phyloP scores from a whole-genome alignment of 305 asterid species.

The Plantago coronopus region DNA sequence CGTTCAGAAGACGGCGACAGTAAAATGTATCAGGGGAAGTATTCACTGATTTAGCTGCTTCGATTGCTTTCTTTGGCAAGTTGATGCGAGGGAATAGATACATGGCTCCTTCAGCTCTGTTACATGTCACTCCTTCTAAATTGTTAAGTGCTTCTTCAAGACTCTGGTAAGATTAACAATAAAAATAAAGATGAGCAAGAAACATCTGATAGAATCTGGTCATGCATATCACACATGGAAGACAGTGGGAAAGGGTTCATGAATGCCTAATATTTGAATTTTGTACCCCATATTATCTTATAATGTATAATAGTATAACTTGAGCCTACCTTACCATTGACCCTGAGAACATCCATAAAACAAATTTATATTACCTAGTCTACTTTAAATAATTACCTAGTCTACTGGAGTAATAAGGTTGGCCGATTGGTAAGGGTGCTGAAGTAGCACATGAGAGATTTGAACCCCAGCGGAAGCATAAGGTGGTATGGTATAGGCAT shows the following conservation, averaged over 20 bases:
- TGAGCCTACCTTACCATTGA: too few relatives aligned
- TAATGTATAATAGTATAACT: too few relatives aligned
- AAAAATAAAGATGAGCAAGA: not conserved
- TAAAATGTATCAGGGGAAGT: constrained; percentile 76
- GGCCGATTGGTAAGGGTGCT: too few relatives aligned
- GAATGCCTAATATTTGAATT: too few relatives aligned
- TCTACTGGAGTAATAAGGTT: too few relatives aligned
- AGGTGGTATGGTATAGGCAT: too few relatives aligned
- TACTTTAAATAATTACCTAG: too few relatives aligned
- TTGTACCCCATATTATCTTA: too few relatives aligned
- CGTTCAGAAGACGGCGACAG: constrained; percentile 67
- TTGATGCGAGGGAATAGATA: constrained; percentile 75
- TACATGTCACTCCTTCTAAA: constrained; percentile 86
- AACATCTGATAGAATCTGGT: not conserved
- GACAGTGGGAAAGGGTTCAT: not conserved
- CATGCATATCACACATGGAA: not conserved
- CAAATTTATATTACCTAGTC: too few relatives aligned
- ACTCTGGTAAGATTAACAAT: constrained; percentile 33
- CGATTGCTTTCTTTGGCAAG: constrained; percentile 73
- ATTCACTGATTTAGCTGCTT: constrained; percentile 71
- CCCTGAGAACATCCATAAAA: too few relatives aligned
- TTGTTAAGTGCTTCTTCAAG: constrained; percentile 84
- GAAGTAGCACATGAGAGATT: too few relatives aligned
- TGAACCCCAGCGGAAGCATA: too few relatives aligned
- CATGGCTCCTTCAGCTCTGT: constrained; percentile 99